Base-by-base conservation (phyloP, 176 grass and related monocot species). In the Avena atlantica region DNA sequence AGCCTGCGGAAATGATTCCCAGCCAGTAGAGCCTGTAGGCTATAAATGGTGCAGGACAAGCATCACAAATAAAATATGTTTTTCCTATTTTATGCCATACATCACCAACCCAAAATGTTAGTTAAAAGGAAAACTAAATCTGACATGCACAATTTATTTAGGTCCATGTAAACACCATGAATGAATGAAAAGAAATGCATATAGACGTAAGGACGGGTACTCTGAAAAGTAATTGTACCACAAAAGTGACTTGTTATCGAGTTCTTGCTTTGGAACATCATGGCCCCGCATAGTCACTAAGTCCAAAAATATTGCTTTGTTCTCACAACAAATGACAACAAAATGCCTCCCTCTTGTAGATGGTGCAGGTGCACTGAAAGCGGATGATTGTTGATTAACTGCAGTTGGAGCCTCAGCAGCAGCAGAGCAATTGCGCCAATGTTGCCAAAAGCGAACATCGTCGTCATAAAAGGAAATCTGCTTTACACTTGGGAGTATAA, bases 291-390 rank as follows among this genome's bases (percentile, higher is more conserved):
- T 96, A 74, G 97, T 99, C 49, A 99, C 97, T 53, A 99, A 91
- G 89, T 96, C 97, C 83, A 99, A 88, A 92, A 99, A 99, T 78
- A 96, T 99, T 50, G 91, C 97, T 91, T 99, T 99, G 70, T 99
- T 99, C 87, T 96, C 97, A 70, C 97, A 99, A 53, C 94, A 99
- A 94, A 99, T 96, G 48, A 99, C 94, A 78, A 99, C 91, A 96
- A 99, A 99, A 84, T 99, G 97, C 42, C 97, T 92, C 90, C 97
- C 97, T 91, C 92, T 91, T 65, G 97, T 99, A 48, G 97, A 99
- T 77, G 97, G 92, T 63, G 93, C 90, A 78, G 93, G 94, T 48
- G 92, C 83, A 90, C 78, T 94, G 83, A 96, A 94, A 75, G 89
- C 91, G 34, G 92, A 91, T 12, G 94, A 89, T 51, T 94, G 83